Evolutionary conservation across 129 eudicot species (phyloP), one percentile per base, ranked within the genome.

Genomic region (Kitagawia praeruptora): DNA sequence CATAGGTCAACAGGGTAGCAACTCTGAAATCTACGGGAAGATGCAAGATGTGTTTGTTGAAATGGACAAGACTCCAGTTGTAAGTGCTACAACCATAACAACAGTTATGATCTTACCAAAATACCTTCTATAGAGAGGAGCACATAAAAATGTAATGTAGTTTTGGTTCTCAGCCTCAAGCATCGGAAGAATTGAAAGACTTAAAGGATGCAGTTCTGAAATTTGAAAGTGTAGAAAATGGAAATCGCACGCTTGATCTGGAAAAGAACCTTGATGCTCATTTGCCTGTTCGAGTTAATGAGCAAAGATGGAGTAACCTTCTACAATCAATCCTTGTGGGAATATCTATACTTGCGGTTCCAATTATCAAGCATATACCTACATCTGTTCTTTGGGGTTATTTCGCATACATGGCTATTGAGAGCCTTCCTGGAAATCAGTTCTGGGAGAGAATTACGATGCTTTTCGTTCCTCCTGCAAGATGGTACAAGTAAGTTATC

Each of bases 401-500:
- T 82, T 92, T 92, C 48, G 96, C 96, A 23, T 92, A 88, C 85
- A 92, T 92, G 97, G 89, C 97, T 18, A 90, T 92, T n/a, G 97
- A 92, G 41, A 92, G 97, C 56, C 91, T 90, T 61, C 97, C 96
- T 0, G 96, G 98, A 51, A 90, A 87, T 82, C 98, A 92, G 84
- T 88, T 90, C 44, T 90, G 96, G 96, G 97, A 92, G 82, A 84
- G 97, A 76, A 77, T 90, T 4, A 66, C 80, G 56, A 87, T 93
- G 54, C 91, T 93, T 13, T 86, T 93, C 78, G 78, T 89, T 40
- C 88, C 94, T 27, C 86, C 87, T 0, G 77, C 89, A 40, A 84
- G 97, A 23, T 83, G 97, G 69, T 88, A 88, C 81, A 92, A 88
- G 96, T 90, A 80, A 84, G 92, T 79, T 66, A 54, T 77, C 34